Percentiles rank a stretch among this genome's conserved stretches.
These are phyloP conservation scores for Penstemon newberryi DNA, from an alignment of 257 asterid species.

Conservation along the genomic window DNA sequence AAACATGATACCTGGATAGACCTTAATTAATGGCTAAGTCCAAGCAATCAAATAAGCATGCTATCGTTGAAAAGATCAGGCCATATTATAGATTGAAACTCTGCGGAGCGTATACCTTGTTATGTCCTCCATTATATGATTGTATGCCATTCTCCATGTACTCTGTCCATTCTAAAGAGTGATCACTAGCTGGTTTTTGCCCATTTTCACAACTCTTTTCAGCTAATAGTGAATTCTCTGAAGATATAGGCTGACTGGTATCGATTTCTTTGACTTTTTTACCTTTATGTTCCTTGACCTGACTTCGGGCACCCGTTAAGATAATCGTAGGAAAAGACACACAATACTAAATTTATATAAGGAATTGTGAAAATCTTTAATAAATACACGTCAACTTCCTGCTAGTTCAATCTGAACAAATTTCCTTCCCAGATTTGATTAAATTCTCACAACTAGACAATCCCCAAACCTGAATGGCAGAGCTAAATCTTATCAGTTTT, in stretches of 20 bases:
- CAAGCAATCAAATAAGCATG: slow-evolving; percentile 6
- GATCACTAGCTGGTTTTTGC: slow-evolving; percentile 44
- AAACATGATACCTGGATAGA: slow-evolving; percentile 45
- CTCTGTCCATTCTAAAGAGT: slow-evolving; percentile 53
- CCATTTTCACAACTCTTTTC: slow-evolving; percentile 55
- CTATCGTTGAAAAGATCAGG: slow-evolving; percentile 21
- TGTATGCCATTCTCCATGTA: slow-evolving; percentile 32
- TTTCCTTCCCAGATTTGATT: slow-evolving; percentile 2
- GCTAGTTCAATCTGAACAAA: slow-evolving; percentile 17
- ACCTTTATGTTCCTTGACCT: slow-evolving; percentile 71
- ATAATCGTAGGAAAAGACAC: slow-evolving; percentile 21
- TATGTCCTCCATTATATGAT: slow-evolving; percentile 36
- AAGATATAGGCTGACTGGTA: slow-evolving; percentile 41
- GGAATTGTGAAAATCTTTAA: slow-evolving; percentile 3
- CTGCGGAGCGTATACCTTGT: slow-evolving; percentile 44
- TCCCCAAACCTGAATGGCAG: no score
- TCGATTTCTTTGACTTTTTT: slow-evolving; percentile 58
- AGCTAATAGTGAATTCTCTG: slow-evolving; percentile 74
- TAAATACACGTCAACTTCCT: slow-evolving; percentile 1
- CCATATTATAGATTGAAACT: slow-evolving; percentile 23
- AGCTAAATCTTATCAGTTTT: no score
- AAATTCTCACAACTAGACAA: no score
- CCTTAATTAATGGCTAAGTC: slow-evolving; percentile 13
- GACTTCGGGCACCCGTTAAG: slow-evolving; percentile 40
- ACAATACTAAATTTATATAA: slow-evolving; percentile 9